Evolutionary conservation across 1,284 basidiomycete genomes (phyloP).

Genomic region (Pisolithus thermaeus): DNA sequence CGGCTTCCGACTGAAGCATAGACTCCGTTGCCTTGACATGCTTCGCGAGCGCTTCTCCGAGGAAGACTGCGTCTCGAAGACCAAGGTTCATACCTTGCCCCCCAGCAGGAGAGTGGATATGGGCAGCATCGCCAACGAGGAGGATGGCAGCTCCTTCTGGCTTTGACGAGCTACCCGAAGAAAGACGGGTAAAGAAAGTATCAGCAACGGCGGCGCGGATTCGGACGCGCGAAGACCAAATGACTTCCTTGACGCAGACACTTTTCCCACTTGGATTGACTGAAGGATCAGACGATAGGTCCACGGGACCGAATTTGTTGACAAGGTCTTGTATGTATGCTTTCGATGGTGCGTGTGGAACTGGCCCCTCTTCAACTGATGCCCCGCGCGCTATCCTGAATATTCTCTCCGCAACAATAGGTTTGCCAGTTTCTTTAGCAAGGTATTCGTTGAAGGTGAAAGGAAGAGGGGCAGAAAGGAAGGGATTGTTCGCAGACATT

Average conservation of each 20-base stretch:
- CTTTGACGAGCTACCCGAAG: neutral
- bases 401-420: slow-evolving; percentile 7
- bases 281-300: slow-evolving; percentile 16
- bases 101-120: slow-evolving; percentile 42
- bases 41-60: slow-evolving; percentile 25
- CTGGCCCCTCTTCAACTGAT: slow-evolving; percentile 26
- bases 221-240: slow-evolving; percentile 39
- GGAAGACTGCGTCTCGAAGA: slow-evolving; percentile 35
- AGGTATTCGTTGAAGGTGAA: slow-evolving; percentile 22
- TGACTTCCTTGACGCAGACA: slow-evolving; percentile 20
- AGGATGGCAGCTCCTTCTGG: slow-evolving; percentile 20
- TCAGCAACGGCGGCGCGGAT: slow-evolving; percentile 34
- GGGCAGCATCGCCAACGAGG: slow-evolving; percentile 41
- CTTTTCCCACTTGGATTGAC: slow-evolving; percentile 19
- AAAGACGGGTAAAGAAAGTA: slow-evolving; percentile 25
- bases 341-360: slow-evolving; percentile 26
- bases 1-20: slow-evolving; percentile 11
- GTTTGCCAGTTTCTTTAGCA: slow-evolving; percentile 6
- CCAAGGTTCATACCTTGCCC: slow-evolving; percentile 48
- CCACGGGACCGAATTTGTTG: slow-evolving; percentile 31
- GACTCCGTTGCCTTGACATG: slow-evolving; percentile 15
- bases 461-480: slow-evolving; percentile 26
- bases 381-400: slow-evolving; percentile 33
- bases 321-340: slow-evolving; percentile 34
- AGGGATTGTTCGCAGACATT: slow-evolving; percentile 22